phyloP scores from a whole-genome alignment of 2,329 filamentous ascomycete genomes.

The Ophiostoma sp. region DNA sequence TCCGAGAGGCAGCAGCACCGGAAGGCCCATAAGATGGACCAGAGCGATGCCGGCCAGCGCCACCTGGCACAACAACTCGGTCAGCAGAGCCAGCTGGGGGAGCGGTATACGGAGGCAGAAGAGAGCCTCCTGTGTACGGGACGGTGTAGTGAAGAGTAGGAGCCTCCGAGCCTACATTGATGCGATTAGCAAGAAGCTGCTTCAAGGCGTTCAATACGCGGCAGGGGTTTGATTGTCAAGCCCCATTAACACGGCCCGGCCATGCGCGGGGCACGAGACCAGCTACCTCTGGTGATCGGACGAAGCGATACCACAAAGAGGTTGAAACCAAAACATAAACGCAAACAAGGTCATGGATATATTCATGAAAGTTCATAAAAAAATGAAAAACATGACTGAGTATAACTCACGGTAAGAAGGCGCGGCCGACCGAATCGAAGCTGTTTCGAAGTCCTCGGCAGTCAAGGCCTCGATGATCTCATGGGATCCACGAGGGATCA shows the following conservation, averaged over 20 bases:
- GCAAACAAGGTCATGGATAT: neutral
- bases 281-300: neutral
- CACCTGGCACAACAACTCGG: too few species aligned
- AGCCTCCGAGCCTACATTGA: slow-evolving; percentile 51
- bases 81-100: slow-evolving; percentile 22
- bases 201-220: neutral
- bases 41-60: slow-evolving; percentile 22
- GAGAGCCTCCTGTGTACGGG: slow-evolving; percentile 36
- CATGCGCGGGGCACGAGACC: neutral
- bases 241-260: neutral
- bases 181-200: neutral
- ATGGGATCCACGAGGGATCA: slow-evolving; percentile 21
- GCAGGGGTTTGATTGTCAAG: neutral
- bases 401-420: slow-evolving; percentile 57
- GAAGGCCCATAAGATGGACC: neutral
- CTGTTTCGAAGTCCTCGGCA: slow-evolving; percentile 59
- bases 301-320: neutral
- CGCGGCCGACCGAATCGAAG: slow-evolving; percentile 61
- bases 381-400: neutral
- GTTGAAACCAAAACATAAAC: neutral
- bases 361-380: neutral
- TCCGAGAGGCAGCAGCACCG: slow-evolving; percentile 10
- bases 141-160: slow-evolving; percentile 58
- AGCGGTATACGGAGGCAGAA: slow-evolving; percentile 49
- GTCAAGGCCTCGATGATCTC: slow-evolving; percentile 30